Evolutionary conservation across 805 yeast genomes (phyloP), one percentile per base, ranked within the genome.

Genomic region (Clavispora phyllophila): DNA sequence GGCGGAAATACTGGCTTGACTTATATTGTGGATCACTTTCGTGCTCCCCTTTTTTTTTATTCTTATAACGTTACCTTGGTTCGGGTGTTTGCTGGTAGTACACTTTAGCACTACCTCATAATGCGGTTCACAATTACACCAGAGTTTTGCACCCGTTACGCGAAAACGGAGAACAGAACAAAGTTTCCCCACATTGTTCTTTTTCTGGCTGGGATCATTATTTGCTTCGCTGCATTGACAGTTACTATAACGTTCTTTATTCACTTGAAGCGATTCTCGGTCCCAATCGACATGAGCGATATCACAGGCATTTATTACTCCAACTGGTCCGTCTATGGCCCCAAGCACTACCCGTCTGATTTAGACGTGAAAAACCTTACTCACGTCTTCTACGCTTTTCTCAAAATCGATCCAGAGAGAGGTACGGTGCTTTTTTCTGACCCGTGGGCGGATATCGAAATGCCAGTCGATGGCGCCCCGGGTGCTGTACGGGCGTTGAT

Each of bases 381-480:
- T 15, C 85, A 87, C 48, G 60, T 93, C 1, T 81, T 82, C 54
- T 93, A 85, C 60, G 85, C 96, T 0, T 91, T 91, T 60, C 70
- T 86, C 39, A 65, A 75, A 26, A 72, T 89, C 4, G 77, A 82
- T 49, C 53, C 69, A 0, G 54, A 56, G 0, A 63, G 82, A 0
- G 90, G 95, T 0, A 61, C 56, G 2, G 68, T 87, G 3, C 54
- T 56, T 13, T 68, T 79, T 22, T 66, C 79, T 7, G 96, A 89
- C 55, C 60, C 68, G 7, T 79, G 84, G 81, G 78, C 87, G 1
- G 96, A 87, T 51, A 47, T 71, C 0, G 72, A 75, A 22, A 57
- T 72, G 58, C 65, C 66, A 2, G 48, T 66, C 50, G 45, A 91
- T 0, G 65, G 73, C 46, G 5, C 14, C 15, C 17, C 6, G 6